These are phyloP conservation scores for Hyphodiscus sp. DNA, from an alignment of 2,329 filamentous ascomycete genomes.

Conservation along the genomic window DNA sequence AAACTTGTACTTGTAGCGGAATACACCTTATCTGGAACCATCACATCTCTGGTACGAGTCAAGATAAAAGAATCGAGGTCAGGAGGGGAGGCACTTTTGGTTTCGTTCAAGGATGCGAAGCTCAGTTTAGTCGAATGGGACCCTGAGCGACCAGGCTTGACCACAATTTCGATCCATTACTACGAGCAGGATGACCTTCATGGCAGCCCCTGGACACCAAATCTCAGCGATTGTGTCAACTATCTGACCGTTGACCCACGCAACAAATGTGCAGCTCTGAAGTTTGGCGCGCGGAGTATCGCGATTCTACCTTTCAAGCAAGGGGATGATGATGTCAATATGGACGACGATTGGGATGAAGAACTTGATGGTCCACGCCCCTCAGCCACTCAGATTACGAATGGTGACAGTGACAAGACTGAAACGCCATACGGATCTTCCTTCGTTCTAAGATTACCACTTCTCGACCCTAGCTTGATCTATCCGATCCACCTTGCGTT, in stretches of 20 bases:
- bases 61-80: slow-evolving; percentile 67
- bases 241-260: slow-evolving; percentile 83
- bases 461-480: slow-evolving; percentile 79
- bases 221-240: slow-evolving; percentile 69
- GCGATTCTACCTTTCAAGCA: slow-evolving; percentile 93
- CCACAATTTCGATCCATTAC: slow-evolving; percentile 92
- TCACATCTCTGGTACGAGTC: slow-evolving; percentile 76
- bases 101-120: slow-evolving; percentile 87
- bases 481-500: slow-evolving; percentile 91
- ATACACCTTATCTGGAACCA: slow-evolving; percentile 73
- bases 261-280: slow-evolving; percentile 88
- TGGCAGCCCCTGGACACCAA: slow-evolving; percentile 73
- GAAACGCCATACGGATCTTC: slow-evolving; percentile 79
- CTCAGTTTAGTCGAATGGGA: slow-evolving; percentile 94
- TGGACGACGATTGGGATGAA: slow-evolving; percentile 86
- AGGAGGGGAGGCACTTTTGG: slow-evolving; percentile 74
- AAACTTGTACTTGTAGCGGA: slow-evolving; percentile 84
- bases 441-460: slow-evolving; percentile 85
- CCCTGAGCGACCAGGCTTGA: slow-evolving; percentile 67
- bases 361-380: slow-evolving; percentile 66
- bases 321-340: slow-evolving; percentile 77
- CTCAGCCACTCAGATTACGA: slow-evolving; percentile 28
- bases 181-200: slow-evolving; percentile 92
- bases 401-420: slow-evolving; percentile 20
- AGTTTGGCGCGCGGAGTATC: slow-evolving; percentile 81